Base-by-base conservation (phyloP, 805 yeast species). In the Suhomyces emberorum region DNA sequence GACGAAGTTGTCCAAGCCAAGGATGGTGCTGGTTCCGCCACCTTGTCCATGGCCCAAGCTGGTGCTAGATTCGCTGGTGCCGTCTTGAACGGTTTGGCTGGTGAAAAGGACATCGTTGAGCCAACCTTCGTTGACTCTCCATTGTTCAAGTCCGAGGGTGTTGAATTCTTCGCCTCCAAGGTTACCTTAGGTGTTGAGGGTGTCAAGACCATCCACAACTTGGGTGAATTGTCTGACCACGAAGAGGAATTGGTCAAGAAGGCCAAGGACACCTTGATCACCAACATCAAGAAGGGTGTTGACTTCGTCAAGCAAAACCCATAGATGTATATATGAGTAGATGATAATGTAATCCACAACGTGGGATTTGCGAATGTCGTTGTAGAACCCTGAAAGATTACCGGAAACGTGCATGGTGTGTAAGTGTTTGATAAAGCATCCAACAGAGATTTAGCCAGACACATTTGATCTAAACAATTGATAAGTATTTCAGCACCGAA, bases 91-190 rank as follows among this genome's bases (percentile, higher is more conserved):
- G 85, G 86, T 58, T 66, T 77, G 45, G 74, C 76, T 33, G 85
- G 82, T 51, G 82, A 76, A 60, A 65, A 61, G 46, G 83, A 78
- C 46, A 72, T 82, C 43, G 67, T 80, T 46, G 87, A 80, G 66
- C 77, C 84, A 54, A 55, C 86, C 34, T 84, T 76, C 53, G 82
- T 85, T 42, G 93, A 84, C 64, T 81, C 87, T 49, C 93, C 93
- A 58, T 72, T 84, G 61, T 84, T 74, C 77, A 80, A 83, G 67
- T 57, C 62, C 39, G 96, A 89, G 74, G 98, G 98, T 61, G 85
- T 93, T 56, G 91, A 88, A 47, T 93, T 89, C 85, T 93, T 93
- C 76, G 88, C 98, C 37, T 83, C 96, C 51, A 83, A 81, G 70
- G 95, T 93, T 51, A 85, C 95, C 54, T 81, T 91, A 59, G 98